Evolutionary conservation across 2,329 filamentous ascomycete genomes (phyloP), one percentile per base, ranked within the genome.

Genomic region (Alternaria sp.): DNA sequence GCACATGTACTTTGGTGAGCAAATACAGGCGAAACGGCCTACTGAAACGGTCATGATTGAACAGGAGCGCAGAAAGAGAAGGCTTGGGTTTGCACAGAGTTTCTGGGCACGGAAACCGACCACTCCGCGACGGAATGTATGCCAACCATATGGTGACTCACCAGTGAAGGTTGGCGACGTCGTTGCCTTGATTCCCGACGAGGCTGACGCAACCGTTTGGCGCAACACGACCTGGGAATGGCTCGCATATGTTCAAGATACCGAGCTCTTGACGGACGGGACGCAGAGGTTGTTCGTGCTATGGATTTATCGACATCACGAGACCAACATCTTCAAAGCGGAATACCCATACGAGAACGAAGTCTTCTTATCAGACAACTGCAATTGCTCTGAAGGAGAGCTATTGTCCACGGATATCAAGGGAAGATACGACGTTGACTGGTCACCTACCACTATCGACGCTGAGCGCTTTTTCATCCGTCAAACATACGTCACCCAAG

Each of bases 341-440:
- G 85, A 84, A 10, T 96, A 95, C 69, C 90, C 90, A 0, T 89
- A 88, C 77, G 65, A 80, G 0, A 91, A 93, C 55, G 92, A 96
- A 77, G 78, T 96, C 0, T 96, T 96, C 65, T 79, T 95, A 0
- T 92, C 89, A 0, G 87, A 93, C 54, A 88, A 93, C 62, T 95
- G 93, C 79, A 91, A 89, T 1, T 96, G 92, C 65, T 75, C 81
- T 0, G 82, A 86, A 17, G 73, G 80, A 0, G 83, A 84, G 26
- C 82, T 92, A 4, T 68, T 82, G 0, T 83, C 85, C 1, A 77
- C 84, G 0, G 85, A 92, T 32, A 81, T 93, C 0, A 71, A 88
- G 0, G 83, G 83, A 0, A 86, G 86, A 2, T 86, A 91, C 44
- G 67, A 83, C 0, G 84, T 94, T 0, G 83, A 87, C 3, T 84